Evolutionary conservation across 768 basidiomycete genomes (phyloP).

Genomic region (Russula sp.): DNA sequence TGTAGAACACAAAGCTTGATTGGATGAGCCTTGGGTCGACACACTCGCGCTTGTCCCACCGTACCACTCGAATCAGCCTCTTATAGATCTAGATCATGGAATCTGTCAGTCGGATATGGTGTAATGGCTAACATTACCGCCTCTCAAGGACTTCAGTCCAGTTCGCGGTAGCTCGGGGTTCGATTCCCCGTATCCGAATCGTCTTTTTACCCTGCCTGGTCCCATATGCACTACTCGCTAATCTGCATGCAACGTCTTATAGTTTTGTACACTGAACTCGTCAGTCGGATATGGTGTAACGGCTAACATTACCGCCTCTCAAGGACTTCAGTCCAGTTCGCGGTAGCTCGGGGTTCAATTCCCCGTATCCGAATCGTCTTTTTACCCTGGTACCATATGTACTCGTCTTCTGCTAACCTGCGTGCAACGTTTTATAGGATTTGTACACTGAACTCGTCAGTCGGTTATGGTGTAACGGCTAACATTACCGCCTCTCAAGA

Average conservation of each 20-base stretch:
- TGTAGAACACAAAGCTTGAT: neutral
- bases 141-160: slow-evolving; percentile 31
- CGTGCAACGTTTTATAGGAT: too few species aligned
- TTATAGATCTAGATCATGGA: neutral
- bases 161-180: slow-evolving; percentile 43
- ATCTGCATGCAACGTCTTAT: too few species aligned
- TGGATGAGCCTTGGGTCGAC: too few species aligned
- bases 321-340: slow-evolving; percentile 26
- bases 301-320: slow-evolving; percentile 42
- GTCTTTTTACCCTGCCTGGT: neutral
- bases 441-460: too few species aligned
- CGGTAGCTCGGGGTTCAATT: slow-evolving; percentile 46
- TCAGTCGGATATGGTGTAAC: slow-evolving; percentile 40
- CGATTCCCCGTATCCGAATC: slow-evolving; percentile 43
- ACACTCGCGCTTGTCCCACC: too few species aligned
- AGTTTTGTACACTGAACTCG: fast-evolving
- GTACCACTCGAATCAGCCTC: neutral
- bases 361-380: slow-evolving; percentile 39
- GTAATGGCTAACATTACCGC: slow-evolving; percentile 42
- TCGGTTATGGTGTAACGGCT: too few species aligned
- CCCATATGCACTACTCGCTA: neutral
- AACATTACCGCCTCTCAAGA: slow-evolving; percentile 40
- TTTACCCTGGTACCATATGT: too few species aligned
- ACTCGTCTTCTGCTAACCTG: too few species aligned
- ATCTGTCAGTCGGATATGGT: slow-evolving; percentile 35